Conservation (phyloP, 2,329 filamentous ascomycete species). For the Thermothelomyces thermophilus region DNA sequence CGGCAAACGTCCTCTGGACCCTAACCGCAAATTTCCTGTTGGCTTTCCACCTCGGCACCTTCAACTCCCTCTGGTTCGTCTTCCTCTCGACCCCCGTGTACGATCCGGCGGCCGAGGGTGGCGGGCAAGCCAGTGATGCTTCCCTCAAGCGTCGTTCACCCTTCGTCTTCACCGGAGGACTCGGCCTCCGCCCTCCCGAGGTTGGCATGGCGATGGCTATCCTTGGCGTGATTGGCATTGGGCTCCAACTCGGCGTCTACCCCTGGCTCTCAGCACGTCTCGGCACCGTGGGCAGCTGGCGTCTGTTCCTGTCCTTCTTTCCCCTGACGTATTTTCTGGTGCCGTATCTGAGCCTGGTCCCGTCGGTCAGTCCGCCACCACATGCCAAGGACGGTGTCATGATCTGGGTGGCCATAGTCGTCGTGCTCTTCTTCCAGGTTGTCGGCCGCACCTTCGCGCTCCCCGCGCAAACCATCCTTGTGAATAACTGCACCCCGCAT, state of each 20-base stretch:
- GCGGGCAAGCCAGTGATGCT: slow-evolving; percentile 23
- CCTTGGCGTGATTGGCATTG: slow-evolving; percentile 68
- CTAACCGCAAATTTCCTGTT: slow-evolving; percentile 63
- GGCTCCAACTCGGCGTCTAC: slow-evolving; percentile 65
- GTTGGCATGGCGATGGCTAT: slow-evolving; percentile 75
- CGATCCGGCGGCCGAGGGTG: slow-evolving; percentile 33
- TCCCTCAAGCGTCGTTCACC: slow-evolving; percentile 38
- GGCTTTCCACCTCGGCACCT: slow-evolving; percentile 66
- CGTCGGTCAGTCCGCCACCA: slow-evolving; percentile 45
- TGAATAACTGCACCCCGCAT: slow-evolving; percentile 56
- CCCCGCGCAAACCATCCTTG: slow-evolving; percentile 51
- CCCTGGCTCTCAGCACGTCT: slow-evolving; percentile 59
- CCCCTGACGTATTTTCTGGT: slow-evolving; percentile 62
- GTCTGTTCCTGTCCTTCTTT: slow-evolving; percentile 62
- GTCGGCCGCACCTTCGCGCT: slow-evolving; percentile 63
- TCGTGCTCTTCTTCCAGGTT: slow-evolving; percentile 61
- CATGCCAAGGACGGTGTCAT: slow-evolving; percentile 45
- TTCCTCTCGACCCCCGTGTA: slow-evolving; percentile 68
- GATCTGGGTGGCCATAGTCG: slow-evolving; percentile 59
- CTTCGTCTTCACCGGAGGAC: slow-evolving; percentile 64
- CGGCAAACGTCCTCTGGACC: slow-evolving; percentile 46
- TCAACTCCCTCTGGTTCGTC: slow-evolving; percentile 69
- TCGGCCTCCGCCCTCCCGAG: slow-evolving; percentile 63
- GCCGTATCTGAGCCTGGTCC: slow-evolving; percentile 65
- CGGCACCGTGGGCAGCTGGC: slow-evolving; percentile 63